These are phyloP conservation scores for Phytophthora vignae DNA, from an alignment of 352 stramenopile genomes.

Conservation along the genomic window DNA sequence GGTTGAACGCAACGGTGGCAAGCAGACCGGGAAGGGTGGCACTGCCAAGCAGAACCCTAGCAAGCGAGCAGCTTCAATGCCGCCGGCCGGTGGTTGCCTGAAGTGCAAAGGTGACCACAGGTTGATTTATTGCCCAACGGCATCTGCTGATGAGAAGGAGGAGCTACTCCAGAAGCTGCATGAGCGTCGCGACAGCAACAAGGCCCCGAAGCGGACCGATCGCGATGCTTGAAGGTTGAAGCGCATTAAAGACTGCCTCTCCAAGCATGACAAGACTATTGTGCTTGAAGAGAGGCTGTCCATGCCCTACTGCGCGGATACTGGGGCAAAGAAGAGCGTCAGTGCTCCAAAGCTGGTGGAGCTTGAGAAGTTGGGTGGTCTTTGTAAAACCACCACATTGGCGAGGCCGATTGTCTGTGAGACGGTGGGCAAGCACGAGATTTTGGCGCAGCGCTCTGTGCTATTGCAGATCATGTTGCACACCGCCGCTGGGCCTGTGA, in stretches of 20 bases:
- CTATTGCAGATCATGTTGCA: constrained; percentile 15
- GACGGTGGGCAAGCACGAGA: constrained; percentile 12
- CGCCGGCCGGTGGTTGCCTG: constrained; percentile 8
- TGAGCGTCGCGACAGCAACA: constrained; percentile 12
- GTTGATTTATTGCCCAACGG: constrained; percentile 6
- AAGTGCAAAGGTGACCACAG: constrained; percentile 24
- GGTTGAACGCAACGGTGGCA: background rate
- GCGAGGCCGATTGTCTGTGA: constrained; percentile 9
- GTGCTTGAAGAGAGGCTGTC: constrained; percentile 22
- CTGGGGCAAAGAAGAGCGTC: constrained; percentile 22
- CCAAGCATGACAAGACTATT: constrained; percentile 20
- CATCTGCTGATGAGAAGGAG: constrained; percentile 22
- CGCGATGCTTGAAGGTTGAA: constrained; percentile 20
- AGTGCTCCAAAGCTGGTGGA: constrained; percentile 22
- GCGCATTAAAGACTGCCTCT: constrained; percentile 26
- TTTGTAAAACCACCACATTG: constrained; percentile 13
- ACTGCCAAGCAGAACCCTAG: background rate
- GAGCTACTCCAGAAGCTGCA: constrained; percentile 10
- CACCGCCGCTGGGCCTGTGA: constrained; percentile 8
- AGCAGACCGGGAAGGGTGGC: background rate
- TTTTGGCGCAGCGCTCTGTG: background rate
- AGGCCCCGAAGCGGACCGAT: background rate
- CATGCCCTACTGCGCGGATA: constrained; percentile 27
- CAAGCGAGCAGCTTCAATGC: background rate
- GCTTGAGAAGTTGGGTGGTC: constrained; percentile 17